Conservation (phyloP, 2,329 filamentous ascomycete species). For the Daldinia sp. region DNA sequence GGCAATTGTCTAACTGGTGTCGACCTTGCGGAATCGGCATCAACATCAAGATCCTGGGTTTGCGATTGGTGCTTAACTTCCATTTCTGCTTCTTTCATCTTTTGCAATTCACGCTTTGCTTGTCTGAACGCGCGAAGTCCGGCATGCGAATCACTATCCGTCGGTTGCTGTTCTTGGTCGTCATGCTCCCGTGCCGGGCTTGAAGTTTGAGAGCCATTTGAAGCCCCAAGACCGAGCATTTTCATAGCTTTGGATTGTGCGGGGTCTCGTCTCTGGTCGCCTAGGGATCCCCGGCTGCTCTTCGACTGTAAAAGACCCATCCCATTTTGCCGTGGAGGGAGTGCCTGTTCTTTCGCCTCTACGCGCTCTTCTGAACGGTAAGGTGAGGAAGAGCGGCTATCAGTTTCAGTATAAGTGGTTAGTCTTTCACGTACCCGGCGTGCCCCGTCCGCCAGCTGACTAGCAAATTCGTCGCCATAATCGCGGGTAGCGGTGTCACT, state of each 20-base stretch:
- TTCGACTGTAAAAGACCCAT: slow-evolving; percentile 72
- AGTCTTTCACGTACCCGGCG: slow-evolving; percentile 77
- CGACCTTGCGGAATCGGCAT: slow-evolving; percentile 35
- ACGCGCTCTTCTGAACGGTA: slow-evolving; percentile 46
- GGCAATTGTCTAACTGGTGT: slow-evolving; percentile 40
- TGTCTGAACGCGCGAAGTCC: slow-evolving; percentile 66
- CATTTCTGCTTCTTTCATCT: slow-evolving; percentile 61
- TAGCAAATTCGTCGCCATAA: slow-evolving; percentile 72
- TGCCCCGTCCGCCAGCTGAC: slow-evolving; percentile 74
- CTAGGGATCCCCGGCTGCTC: slow-evolving; percentile 72
- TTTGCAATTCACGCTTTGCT: slow-evolving; percentile 64
- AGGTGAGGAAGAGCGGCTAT: slow-evolving; percentile 60
- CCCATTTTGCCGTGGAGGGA: slow-evolving; percentile 59
- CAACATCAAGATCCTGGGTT: slow-evolving; percentile 34
- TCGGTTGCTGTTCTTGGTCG: slow-evolving; percentile 33
- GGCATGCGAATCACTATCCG: slow-evolving; percentile 50
- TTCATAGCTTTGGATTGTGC: slow-evolving; percentile 65
- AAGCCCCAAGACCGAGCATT: slow-evolving; percentile 64
- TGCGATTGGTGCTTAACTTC: slow-evolving; percentile 52
- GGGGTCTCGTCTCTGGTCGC: slow-evolving; percentile 53
- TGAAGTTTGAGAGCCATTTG: slow-evolving; percentile 46
- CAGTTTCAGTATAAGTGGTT: slow-evolving; percentile 72
- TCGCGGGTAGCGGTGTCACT: background rate
- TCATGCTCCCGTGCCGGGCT: slow-evolving; percentile 25
- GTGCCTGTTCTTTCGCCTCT: slow-evolving; percentile 43